These are phyloP conservation scores for Solanum verrucosum DNA, from an alignment of 257 asterid species.

Conservation along the genomic window DNA sequence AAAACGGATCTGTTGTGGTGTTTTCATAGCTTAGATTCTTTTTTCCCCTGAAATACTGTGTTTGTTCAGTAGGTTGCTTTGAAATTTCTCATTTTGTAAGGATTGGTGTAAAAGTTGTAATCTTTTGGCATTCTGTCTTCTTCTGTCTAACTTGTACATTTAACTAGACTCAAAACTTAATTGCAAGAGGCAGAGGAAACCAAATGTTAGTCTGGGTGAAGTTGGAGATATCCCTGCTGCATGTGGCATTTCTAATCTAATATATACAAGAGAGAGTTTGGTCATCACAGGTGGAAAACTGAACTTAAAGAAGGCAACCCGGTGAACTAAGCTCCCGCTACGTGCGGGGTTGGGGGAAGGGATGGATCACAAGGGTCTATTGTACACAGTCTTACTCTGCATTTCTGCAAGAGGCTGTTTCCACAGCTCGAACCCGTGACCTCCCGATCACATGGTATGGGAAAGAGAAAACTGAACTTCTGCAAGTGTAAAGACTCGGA, in stretches of 20 bases:
- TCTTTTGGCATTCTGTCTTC: neutral
- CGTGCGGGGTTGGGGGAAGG: neutral
- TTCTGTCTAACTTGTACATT: neutral
- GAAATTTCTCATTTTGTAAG: neutral
- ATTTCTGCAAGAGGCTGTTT: neutral
- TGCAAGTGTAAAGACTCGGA: neutral
- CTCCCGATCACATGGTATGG: neutral
- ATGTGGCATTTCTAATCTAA: neutral
- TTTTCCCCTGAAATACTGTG: neutral
- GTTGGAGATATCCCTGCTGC: neutral
- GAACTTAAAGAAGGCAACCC: neutral
- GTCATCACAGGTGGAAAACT: neutral
- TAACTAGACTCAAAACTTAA: neutral
- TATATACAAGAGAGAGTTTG: neutral
- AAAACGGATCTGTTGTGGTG: neutral
- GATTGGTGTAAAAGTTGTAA: neutral
- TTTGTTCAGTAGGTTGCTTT: neutral
- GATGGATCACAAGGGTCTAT: neutral
- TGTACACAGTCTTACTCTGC: neutral
- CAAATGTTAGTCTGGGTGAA: neutral
- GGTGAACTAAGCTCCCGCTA: neutral
- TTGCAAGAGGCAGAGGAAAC: neutral
- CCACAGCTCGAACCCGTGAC: neutral
- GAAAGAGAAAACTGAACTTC: neutral
- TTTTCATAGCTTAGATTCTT: neutral